Conservation (phyloP, 2,329 filamentous ascomycete genomes). For the Fusarium concolor region DNA sequence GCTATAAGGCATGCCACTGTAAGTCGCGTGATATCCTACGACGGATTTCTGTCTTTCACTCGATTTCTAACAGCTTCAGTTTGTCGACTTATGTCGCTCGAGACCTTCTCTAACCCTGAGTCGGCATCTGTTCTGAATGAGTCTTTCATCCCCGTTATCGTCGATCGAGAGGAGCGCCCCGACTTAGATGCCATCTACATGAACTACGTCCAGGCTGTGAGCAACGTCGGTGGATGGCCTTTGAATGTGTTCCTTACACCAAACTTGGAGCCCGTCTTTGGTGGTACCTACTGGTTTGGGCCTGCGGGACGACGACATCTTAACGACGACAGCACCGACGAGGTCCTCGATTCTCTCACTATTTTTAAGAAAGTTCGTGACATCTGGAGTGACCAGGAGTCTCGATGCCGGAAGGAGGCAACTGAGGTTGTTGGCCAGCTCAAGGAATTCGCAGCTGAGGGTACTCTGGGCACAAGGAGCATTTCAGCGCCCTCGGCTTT, state of each 20-base stretch:
- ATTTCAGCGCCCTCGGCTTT: slow-evolving; percentile 49
- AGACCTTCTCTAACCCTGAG: slow-evolving; percentile 87
- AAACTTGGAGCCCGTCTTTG: slow-evolving; percentile 92
- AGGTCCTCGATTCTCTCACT: slow-evolving; percentile 81
- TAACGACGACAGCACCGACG: slow-evolving; percentile 59
- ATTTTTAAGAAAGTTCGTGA: slow-evolving; percentile 82
- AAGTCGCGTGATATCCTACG: slow-evolving; percentile 52
- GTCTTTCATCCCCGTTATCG: slow-evolving; percentile 88
- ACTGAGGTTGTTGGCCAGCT: slow-evolving; percentile 84
- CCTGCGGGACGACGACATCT: slow-evolving; percentile 67
- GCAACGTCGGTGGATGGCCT: slow-evolving; percentile 91
- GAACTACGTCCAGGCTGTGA: slow-evolving; percentile 97
- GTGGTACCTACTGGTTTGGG: slow-evolving; percentile 94
- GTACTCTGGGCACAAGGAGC: slow-evolving; percentile 69
- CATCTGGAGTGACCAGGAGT: slow-evolving; percentile 85
- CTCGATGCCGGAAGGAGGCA: slow-evolving; percentile 84
- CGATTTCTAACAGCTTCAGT: slow-evolving; percentile 54
- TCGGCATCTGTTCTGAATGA: slow-evolving; percentile 86
- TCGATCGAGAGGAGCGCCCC: slow-evolving; percentile 93
- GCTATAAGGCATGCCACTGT: slow-evolving; percentile 97
- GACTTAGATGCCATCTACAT: slow-evolving; percentile 97
- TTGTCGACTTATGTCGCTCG: slow-evolving; percentile 91
- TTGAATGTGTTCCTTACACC: slow-evolving; percentile 97
- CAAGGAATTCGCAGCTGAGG: slow-evolving; percentile 88
- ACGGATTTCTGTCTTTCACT: neutral